Percentiles rank a stretch among this genome's conserved stretches.
phyloP scores from a whole-genome alignment of 2,329 filamentous ascomycete species.

The Xylariaceae sp. region DNA sequence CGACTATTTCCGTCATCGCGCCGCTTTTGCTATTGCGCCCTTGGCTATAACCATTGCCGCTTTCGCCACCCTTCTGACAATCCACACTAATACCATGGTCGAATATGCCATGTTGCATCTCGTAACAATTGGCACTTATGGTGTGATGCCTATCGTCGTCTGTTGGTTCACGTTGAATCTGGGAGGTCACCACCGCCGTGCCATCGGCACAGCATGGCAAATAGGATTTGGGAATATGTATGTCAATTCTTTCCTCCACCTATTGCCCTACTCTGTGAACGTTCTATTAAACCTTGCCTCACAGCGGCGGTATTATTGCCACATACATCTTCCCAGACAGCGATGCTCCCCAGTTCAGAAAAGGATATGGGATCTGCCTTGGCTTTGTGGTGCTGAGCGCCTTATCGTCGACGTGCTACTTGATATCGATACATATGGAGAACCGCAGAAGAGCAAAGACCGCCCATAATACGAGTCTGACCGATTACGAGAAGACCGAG shows the following conservation, averaged over 20 bases:
- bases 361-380: constrained; percentile 74
- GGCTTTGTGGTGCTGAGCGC: constrained; percentile 68
- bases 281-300: neutral
- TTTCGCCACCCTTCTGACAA: constrained; percentile 68
- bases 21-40: constrained; percentile 65
- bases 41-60: constrained; percentile 68
- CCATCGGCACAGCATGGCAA: constrained; percentile 72
- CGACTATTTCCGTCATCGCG: constrained; percentile 69
- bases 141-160: constrained; percentile 83
- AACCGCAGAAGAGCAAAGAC: constrained; percentile 56
- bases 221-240: constrained; percentile 71
- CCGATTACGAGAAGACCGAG: constrained; percentile 57
- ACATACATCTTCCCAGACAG: constrained; percentile 64
- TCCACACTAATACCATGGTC: constrained; percentile 62
- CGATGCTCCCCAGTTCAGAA: constrained; percentile 66
- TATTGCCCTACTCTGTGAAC: neutral
- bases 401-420: constrained; percentile 58
- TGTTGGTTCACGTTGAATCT: constrained; percentile 84
- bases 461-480: constrained; percentile 45
- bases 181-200: constrained; percentile 64
- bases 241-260: neutral
- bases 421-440: constrained; percentile 51
- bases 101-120: constrained; percentile 82
- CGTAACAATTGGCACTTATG: constrained; percentile 74
- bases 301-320: constrained; percentile 66